Evolutionary conservation across 495 filamentous ascomycete genomes (phyloP).

Genomic region (Pyrenula massariospora): DNA sequence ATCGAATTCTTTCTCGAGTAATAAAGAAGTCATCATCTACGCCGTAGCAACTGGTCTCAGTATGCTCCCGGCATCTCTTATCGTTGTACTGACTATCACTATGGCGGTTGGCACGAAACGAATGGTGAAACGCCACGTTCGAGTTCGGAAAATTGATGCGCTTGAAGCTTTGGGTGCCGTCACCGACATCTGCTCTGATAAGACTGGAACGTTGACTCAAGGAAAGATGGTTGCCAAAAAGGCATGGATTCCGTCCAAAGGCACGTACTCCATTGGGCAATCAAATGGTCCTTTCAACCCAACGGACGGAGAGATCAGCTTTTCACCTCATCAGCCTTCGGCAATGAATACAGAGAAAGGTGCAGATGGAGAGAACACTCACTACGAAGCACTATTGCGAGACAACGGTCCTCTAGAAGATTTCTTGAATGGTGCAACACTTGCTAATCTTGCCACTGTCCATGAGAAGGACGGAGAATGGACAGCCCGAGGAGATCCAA

Average conservation of each 20-base stretch:
- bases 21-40: constrained; percentile 57
- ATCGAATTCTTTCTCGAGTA: constrained; percentile 44
- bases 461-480: constrained; percentile 35
- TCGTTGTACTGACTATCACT: constrained; percentile 65
- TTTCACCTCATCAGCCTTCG: constrained; percentile 22
- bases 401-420: constrained; percentile 30
- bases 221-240: constrained; percentile 71
- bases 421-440: constrained; percentile 48
- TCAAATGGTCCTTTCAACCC: constrained; percentile 47
- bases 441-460: constrained; percentile 55
- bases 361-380: constrained; percentile 11
- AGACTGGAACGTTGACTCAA: constrained; percentile 62
- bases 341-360: constrained; percentile 9
- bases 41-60: constrained; percentile 57
- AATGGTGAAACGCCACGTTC: constrained; percentile 59
- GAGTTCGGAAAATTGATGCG: constrained; percentile 54
- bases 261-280: constrained; percentile 47
- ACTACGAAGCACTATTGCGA: constrained; percentile 24
- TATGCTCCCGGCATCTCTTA: constrained; percentile 66
- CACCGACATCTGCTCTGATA: constrained; percentile 65
- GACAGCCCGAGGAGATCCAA: constrained; percentile 55
- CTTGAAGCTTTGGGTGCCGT: constrained; percentile 58
- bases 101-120: constrained; percentile 62
- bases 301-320: constrained; percentile 35
- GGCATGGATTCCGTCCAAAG: constrained; percentile 60